phyloP scores from a whole-genome alignment of 2,329 filamentous ascomycete genomes.

The Aureobasidium sp. region DNA sequence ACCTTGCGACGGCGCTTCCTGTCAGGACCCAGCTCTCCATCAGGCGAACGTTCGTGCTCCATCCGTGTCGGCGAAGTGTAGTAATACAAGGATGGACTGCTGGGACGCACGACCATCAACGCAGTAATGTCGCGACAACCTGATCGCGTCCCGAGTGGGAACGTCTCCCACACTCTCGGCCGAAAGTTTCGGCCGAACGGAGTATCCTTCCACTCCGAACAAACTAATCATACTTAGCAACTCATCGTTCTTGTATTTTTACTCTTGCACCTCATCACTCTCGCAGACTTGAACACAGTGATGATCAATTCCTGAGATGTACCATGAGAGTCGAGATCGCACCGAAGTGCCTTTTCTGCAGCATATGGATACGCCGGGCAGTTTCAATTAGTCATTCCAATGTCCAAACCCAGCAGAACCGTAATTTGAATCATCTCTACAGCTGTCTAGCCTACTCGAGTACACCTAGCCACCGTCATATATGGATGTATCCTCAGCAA shows the following conservation, averaged over 20 bases:
- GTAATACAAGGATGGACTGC: neutral
- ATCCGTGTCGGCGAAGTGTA: neutral
- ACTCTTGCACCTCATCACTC: neutral
- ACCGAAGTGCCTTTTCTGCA: neutral
- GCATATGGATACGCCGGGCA: neutral
- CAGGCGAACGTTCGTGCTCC: slow-evolving; percentile 11
- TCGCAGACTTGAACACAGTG: neutral
- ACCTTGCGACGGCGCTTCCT: slow-evolving; percentile 41
- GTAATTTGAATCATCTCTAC: neutral
- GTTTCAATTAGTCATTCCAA: neutral
- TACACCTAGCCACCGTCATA: neutral
- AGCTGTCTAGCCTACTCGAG: neutral
- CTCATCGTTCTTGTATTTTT: neutral
- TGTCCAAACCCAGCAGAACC: too few species aligned
- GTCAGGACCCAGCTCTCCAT: slow-evolving; percentile 21
- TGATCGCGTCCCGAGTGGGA: neutral
- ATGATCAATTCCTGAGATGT: neutral
- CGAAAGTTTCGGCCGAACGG: neutral
- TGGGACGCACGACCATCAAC: neutral
- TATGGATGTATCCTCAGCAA: neutral
- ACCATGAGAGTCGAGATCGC: neutral
- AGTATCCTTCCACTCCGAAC: neutral
- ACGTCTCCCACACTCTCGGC: neutral
- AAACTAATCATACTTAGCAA: neutral
- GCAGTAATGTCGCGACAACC: neutral